Percentiles rank a stretch among this genome's conserved stretches.
phyloP scores from a whole-genome alignment of 441 rosid genomes.

The Hura crepitans region DNA sequence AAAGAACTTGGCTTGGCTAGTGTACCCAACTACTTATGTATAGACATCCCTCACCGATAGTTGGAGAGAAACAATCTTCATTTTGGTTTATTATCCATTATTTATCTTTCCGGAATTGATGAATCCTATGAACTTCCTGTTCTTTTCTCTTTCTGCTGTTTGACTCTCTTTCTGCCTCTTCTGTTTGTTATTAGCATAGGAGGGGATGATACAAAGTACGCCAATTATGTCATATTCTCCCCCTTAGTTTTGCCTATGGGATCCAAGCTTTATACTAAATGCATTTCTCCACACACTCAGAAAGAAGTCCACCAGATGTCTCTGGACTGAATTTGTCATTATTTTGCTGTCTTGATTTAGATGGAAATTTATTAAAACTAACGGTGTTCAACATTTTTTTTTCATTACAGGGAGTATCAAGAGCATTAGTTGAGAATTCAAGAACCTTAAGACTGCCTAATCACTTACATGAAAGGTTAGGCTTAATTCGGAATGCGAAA shows the following conservation, averaged over 20 bases:
- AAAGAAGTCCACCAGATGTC: neutral
- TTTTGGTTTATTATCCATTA: neutral
- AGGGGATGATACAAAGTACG: neutral
- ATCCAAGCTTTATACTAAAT: neutral
- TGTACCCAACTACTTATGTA: neutral
- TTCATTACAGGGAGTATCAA: constrained; percentile 66
- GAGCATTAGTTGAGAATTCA: constrained; percentile 76
- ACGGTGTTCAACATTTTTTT: constrained; percentile 9
- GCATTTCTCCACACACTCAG: neutral
- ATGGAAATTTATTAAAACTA: constrained; percentile 13
- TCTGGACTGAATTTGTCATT: neutral
- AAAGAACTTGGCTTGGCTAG: neutral
- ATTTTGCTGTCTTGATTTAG: neutral
- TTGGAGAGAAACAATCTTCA: neutral
- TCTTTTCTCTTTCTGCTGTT: neutral
- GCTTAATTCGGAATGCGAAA: constrained; percentile 81
- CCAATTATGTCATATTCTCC: neutral
- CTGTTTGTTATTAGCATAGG: neutral
- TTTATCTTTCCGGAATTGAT: neutral
- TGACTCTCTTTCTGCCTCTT: neutral
- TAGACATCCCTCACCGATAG: neutral
- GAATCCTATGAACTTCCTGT: too few species aligned
- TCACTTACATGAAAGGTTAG: constrained; percentile 79
- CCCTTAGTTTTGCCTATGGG: neutral
- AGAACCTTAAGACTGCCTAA: constrained; percentile 80